Conservation (phyloP, 2,329 filamentous ascomycete species). For the Aspergillus fijiensis region DNA sequence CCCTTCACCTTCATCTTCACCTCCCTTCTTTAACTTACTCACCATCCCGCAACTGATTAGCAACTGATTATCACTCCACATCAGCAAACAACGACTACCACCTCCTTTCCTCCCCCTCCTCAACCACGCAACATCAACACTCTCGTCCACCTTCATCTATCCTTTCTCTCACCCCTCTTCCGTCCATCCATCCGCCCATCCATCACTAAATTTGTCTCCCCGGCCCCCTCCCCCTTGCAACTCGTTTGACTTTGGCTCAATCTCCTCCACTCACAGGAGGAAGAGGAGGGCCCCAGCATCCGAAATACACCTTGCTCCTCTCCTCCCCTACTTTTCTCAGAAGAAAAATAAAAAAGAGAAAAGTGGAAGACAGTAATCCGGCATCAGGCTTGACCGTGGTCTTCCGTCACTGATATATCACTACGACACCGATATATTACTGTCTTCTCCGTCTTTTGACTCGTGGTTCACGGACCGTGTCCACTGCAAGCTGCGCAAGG, state of each 20-base stretch:
- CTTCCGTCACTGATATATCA: background rate
- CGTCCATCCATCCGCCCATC: background rate
- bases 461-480: conserved; percentile 10
- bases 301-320: background rate
- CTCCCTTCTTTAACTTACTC: background rate
- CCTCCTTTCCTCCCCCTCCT: conserved; percentile 12
- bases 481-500: conserved; percentile 16
- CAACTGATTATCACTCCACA: conserved; percentile 6
- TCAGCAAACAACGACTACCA: conserved; percentile 4
- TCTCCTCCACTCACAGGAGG: background rate
- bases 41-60: background rate
- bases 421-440: background rate
- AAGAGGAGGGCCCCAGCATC: background rate
- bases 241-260: conserved; percentile 4
- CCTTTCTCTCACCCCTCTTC: conserved; percentile 1
- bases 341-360: no score
- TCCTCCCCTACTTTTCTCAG: background rate
- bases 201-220: background rate
- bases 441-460: conserved; percentile 9
- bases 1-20: background rate
- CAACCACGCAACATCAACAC: conserved; percentile 7
- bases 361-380: background rate
- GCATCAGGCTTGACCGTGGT: background rate
- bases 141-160: conserved; percentile 2
- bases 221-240: background rate